These are phyloP conservation scores for Rhodocollybia butyracea DNA, from an alignment of 768 basidiomycete species.

Conservation along the genomic window DNA sequence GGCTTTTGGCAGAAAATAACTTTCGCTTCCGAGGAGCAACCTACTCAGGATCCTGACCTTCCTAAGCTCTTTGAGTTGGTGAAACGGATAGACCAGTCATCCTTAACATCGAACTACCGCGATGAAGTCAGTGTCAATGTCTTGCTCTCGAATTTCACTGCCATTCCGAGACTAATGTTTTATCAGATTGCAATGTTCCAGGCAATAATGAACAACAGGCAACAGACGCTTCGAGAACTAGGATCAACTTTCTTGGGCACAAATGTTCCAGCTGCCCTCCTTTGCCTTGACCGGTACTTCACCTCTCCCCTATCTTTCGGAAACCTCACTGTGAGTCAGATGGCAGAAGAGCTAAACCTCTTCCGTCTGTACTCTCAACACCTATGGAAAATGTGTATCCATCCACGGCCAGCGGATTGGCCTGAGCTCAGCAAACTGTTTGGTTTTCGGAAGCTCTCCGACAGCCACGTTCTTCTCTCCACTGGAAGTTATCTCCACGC, in stretches of 20 bases:
- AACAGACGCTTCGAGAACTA: constrained; percentile 26
- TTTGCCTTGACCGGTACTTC: constrained; percentile 44
- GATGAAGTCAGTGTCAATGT: constrained; percentile 3
- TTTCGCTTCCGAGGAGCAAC: constrained; percentile 23
- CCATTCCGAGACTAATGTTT: constrained; percentile 5
- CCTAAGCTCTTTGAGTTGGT: constrained; percentile 24
- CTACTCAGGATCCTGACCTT: constrained; percentile 10
- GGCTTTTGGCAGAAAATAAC: constrained; percentile 44
- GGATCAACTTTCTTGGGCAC: constrained; percentile 25
- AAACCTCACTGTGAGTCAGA: constrained; percentile 18
- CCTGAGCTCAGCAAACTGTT: constrained; percentile 29
- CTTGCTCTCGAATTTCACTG: not conserved
- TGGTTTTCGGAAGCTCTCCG: constrained; percentile 23
- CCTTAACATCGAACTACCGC: not conserved
- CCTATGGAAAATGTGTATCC: constrained; percentile 24
- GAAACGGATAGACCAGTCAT: constrained; percentile 9
- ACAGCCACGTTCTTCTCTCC: constrained; percentile 22
- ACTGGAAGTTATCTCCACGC: constrained; percentile 2
- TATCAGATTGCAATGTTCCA: constrained; percentile 19
- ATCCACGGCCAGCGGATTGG: constrained; percentile 24
- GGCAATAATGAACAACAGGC: constrained; percentile 23
- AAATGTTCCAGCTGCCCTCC: constrained; percentile 28
- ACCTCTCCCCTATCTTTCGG: constrained; percentile 20
- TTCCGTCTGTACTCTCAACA: constrained; percentile 34
- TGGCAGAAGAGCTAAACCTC: constrained; percentile 25